Evolutionary conservation across 2,329 filamentous ascomycete genomes (phyloP).

Genomic region (Diaporthe aspalathi): DNA sequence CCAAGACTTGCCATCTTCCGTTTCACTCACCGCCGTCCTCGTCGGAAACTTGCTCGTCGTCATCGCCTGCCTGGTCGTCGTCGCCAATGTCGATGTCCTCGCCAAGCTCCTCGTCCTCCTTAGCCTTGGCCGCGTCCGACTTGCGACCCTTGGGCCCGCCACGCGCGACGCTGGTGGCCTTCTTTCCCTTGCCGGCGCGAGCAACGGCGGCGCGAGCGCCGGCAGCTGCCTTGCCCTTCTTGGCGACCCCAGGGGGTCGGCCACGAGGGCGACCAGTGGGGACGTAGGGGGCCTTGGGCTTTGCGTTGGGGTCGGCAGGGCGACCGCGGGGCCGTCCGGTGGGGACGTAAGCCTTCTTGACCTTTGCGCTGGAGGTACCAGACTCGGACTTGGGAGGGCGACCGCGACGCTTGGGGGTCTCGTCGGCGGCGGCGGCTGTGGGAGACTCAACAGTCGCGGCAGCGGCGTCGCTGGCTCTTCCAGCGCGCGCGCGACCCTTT

Average conservation of each 20-base stretch:
- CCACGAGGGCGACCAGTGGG: slow-evolving; percentile 35
- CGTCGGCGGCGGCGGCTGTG: background rate
- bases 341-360: slow-evolving; percentile 24
- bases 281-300: slow-evolving; percentile 32
- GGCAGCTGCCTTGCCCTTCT: slow-evolving; percentile 23
- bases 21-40: slow-evolving; percentile 38
- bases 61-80: slow-evolving; percentile 11
- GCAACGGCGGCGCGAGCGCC: background rate
- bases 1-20: slow-evolving; percentile 37
- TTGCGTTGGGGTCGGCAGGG: slow-evolving; percentile 12
- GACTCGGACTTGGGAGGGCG: slow-evolving; percentile 29
- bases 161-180: slow-evolving; percentile 6
- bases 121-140: slow-evolving; percentile 22
- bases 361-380: slow-evolving; percentile 22
- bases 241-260: slow-evolving; percentile 33
- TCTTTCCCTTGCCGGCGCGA: slow-evolving; percentile 15
- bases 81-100: slow-evolving; percentile 31
- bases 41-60: slow-evolving; percentile 21
- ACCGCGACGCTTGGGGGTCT: slow-evolving; percentile 24
- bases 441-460: background rate
- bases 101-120: slow-evolving; percentile 28
- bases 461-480: slow-evolving; percentile 28
- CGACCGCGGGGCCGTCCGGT: slow-evolving; percentile 36
- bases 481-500: slow-evolving; percentile 36
- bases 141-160: slow-evolving; percentile 23